phyloP scores from a whole-genome alignment of 352 stramenopile species.

The Globisporangium recalcitrans region DNA sequence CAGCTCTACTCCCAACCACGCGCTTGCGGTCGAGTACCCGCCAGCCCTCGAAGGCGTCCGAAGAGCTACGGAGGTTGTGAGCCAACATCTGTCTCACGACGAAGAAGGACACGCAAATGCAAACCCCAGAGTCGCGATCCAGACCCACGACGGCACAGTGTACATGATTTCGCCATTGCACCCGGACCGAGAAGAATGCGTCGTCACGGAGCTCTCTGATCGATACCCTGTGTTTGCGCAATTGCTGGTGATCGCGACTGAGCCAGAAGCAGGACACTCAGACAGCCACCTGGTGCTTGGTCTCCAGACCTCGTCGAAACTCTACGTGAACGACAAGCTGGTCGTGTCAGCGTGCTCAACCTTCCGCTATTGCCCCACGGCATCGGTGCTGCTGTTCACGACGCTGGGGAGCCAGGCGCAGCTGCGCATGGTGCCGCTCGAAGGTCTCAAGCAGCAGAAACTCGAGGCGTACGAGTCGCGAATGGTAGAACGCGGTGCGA shows the following conservation, averaged over 20 bases:
- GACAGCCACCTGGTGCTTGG: constrained; percentile 32
- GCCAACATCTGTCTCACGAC: neutral
- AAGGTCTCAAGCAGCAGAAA: constrained; percentile 17
- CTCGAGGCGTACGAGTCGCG: constrained; percentile 30
- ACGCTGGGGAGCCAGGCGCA: constrained; percentile 52
- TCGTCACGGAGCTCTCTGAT: constrained; percentile 10
- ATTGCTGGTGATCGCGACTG: constrained; percentile 23
- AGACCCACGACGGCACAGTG: constrained; percentile 37
- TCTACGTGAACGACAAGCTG: constrained; percentile 44
- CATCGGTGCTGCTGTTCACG: constrained; percentile 54
- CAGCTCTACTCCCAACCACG: neutral
- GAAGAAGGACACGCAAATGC: neutral
- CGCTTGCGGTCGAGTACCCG: constrained; percentile 7
- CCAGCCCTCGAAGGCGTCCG: constrained; percentile 15
- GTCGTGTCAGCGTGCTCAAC: constrained; percentile 50
- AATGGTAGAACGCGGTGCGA: constrained; percentile 57
- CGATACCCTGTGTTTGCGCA: constrained; percentile 33
- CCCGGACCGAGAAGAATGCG: neutral
- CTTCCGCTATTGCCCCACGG: constrained; percentile 41
- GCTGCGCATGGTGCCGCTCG: constrained; percentile 47
- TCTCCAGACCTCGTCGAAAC: constrained; percentile 33
- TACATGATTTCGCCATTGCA: constrained; percentile 18
- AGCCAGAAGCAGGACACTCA: constrained; percentile 1
- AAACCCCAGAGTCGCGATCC: constrained; percentile 20
- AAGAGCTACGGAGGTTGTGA: constrained; percentile 10